Base-by-base conservation (phyloP, 441 rosid species). In the Pelargonium australe region DNA sequence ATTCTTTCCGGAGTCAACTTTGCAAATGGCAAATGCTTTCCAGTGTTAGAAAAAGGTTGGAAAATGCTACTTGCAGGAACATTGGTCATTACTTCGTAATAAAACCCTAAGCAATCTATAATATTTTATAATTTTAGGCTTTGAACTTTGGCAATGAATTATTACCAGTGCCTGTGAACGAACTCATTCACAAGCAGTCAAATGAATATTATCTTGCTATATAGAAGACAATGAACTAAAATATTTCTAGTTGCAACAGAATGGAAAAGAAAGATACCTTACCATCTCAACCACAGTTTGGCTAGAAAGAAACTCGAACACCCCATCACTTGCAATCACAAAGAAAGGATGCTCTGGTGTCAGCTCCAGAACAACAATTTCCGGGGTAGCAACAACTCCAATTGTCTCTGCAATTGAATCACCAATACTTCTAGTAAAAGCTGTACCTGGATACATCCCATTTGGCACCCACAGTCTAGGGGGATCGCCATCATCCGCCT, bases 361-460 rank as follows among this genome's bases (percentile, higher is more conserved):
- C 28, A 95, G 96, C 84, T 95, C 94, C 73, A 90, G 74, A 69
- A 87, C 99, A 72, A 87, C 88, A 77, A 95, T 87, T 81, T 95
- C 99, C 64, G 99, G 99, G 82, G 87, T 89, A 45, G 99, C 95
- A 70, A 88, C 97, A 73, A 95, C 99, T 9, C 99, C 99, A 79
- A 92, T 90, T 11, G 95, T 80, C 85, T 95, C 97, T 0, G 99
- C 99, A 75, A 88, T 84, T 6, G 98, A 90, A 76, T 95, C 99
- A 16, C 99, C 99, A 63, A 95, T 78, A 73, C 99, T 95, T 78
- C 99, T 90, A 0, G 98, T 95, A 78, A 95, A 95, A 64, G 99
- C 99, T 12, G 99, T 90, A 51, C 99, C 99, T 0, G 99, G 99
- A 73, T 89, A 95, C 99, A 95, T 95, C 68, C 95, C 99, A 82